Percentiles rank a stretch among this genome's conserved stretches.
Conservation (phyloP, 257 asterid species). For the Solanum phureja region DNA sequence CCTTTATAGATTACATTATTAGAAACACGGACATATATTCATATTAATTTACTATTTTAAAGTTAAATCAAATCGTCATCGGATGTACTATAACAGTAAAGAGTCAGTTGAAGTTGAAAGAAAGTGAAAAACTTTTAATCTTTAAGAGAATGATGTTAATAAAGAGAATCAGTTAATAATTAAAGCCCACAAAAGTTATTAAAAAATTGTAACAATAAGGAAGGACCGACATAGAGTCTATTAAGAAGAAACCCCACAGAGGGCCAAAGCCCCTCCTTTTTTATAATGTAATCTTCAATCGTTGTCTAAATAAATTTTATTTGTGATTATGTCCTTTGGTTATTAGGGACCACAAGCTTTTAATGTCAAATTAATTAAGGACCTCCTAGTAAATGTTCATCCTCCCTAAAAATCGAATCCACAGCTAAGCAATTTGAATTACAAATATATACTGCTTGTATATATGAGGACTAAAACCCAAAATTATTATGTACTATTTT, state of each 20-base stretch:
- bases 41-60: background rate
- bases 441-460: background rate
- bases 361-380: slow-evolving; percentile 6
- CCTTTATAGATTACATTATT: background rate
- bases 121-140: background rate
- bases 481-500: background rate
- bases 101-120: background rate
- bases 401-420: slow-evolving; percentile 13
- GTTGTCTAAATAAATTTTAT: background rate
- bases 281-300: slow-evolving; percentile 10
- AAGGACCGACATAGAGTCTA: slow-evolving; percentile 16
- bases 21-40: background rate
- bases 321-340: slow-evolving; percentile 12
- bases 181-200: background rate
- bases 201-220: background rate
- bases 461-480: background rate
- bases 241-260: background rate
- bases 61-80: background rate
- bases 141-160: background rate
- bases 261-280: background rate
- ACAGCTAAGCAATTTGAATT: slow-evolving; percentile 16
- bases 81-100: background rate
- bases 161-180: background rate
- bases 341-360: slow-evolving; percentile 15
- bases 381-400: slow-evolving; percentile 2